Percentiles rank a stretch among this genome's conserved stretches.
Evolutionary conservation across 2,329 filamentous ascomycete genomes (phyloP).

Genomic region (Diaporthe aspalathi): DNA sequence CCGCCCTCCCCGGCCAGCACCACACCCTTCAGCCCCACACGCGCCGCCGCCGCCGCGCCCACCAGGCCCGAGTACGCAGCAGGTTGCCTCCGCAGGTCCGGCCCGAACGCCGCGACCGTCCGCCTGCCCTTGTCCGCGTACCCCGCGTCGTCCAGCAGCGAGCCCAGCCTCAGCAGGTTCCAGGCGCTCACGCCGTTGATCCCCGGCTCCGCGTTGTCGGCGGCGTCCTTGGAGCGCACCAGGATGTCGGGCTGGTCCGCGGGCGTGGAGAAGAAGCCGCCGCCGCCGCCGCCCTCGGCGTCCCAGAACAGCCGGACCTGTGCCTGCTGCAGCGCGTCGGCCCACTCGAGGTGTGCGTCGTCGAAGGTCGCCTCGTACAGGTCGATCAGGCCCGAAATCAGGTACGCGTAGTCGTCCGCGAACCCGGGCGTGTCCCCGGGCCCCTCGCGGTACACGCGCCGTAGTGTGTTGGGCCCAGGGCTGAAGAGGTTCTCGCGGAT

Average conservation of each 20-base stretch:
- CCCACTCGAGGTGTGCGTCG: constrained; percentile 78
- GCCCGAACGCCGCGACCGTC: constrained; percentile 83
- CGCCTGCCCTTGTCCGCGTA: constrained; percentile 73
- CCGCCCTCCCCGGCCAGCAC: constrained; percentile 20
- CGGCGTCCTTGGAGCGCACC: constrained; percentile 87
- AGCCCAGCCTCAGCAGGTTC: constrained; percentile 81
- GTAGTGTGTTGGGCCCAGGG: constrained; percentile 67
- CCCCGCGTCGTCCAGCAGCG: constrained; percentile 71
- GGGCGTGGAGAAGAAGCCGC: constrained; percentile 77
- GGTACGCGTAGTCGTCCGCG: constrained; percentile 89
- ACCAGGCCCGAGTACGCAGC: constrained; percentile 28
- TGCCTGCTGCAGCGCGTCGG: constrained; percentile 78
- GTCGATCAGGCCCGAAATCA: constrained; percentile 81
- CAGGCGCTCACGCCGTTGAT: constrained; percentile 82
- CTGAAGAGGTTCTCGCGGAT: constrained; percentile 80
- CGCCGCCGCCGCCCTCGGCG: constrained; percentile 56
- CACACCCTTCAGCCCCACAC: constrained; percentile 2
- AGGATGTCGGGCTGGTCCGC: constrained; percentile 73
- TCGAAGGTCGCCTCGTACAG: constrained; percentile 84
- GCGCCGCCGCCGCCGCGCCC: constrained; percentile 13
- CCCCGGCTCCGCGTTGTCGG: constrained; percentile 87
- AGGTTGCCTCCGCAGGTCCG: constrained; percentile 87
- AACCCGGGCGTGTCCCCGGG: constrained; percentile 76
- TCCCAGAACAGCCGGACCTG: constrained; percentile 83
- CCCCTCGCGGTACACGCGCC: constrained; percentile 76